Conservation (phyloP, 768 basidiomycete species). For the Lactarius sp. region DNA sequence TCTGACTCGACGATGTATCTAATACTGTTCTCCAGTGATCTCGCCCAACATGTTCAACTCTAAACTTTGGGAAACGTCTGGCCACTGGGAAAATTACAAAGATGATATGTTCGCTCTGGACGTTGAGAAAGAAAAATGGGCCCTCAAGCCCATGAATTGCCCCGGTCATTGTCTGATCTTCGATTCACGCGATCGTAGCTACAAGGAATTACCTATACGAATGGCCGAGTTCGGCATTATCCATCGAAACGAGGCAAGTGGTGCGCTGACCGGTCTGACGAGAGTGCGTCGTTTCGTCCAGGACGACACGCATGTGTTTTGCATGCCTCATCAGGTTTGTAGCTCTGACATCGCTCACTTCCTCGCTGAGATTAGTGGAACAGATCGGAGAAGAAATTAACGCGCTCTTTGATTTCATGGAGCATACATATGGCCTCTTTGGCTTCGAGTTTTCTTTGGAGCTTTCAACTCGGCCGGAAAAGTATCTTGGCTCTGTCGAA, state of each 20-base stretch:
- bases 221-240: conserved; percentile 99
- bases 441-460: conserved; percentile 94
- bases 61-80: conserved; percentile 97
- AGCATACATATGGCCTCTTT: conserved; percentile 88
- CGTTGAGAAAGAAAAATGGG: conserved; percentile 95
- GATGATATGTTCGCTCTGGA: conserved; percentile 97
- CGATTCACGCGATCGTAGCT: conserved; percentile 87
- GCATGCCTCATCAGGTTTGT: conserved; percentile 82
- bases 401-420: conserved; percentile 90
- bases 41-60: conserved; percentile 97
- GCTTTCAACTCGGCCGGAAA: conserved; percentile 93
- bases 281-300: conserved; percentile 94
- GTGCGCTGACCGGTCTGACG: conserved; percentile 88
- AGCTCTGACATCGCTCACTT: neutral
- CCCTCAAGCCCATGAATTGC: conserved; percentile 98
- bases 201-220: conserved; percentile 92
- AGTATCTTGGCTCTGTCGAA: conserved; percentile 82
- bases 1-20: conserved; percentile 1
- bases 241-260: conserved; percentile 94
- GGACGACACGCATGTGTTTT: conserved; percentile 99
- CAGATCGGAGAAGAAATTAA: conserved; percentile 86
- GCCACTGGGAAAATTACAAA: conserved; percentile 97
- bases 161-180: conserved; percentile 96
- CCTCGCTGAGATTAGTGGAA: neutral
- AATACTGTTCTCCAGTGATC: conserved; percentile 56